These are phyloP conservation scores for Daldinia loculata DNA, from an alignment of 495 filamentous ascomycete genomes.

Conservation along the genomic window DNA sequence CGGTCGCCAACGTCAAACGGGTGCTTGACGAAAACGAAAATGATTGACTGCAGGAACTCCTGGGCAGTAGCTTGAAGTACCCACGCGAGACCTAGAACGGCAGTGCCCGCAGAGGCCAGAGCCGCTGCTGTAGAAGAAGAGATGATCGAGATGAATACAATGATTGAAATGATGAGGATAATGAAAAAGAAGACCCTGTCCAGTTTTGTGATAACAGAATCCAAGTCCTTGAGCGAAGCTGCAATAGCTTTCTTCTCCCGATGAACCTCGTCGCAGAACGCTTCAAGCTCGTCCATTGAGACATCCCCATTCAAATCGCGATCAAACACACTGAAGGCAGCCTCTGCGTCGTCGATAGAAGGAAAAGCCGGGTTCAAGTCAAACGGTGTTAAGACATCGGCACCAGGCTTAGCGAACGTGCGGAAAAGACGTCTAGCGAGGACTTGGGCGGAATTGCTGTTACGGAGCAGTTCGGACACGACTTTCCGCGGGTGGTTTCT, in stretches of 20 bases:
- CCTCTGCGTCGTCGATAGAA: conserved; percentile 87
- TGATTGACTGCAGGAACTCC: conserved; percentile 88
- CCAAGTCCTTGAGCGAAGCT: conserved; percentile 91
- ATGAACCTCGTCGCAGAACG: conserved; percentile 93
- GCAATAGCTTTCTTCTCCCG: conserved; percentile 95
- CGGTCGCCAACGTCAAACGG: conserved; percentile 97
- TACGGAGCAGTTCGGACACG: conserved; percentile 76
- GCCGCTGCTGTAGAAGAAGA: conserved; percentile 86
- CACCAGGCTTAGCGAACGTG: conserved; percentile 78
- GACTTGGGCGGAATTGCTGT: conserved; percentile 80
- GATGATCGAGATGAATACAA: conserved; percentile 89
- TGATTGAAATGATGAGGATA: conserved; percentile 76
- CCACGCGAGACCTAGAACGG: conserved; percentile 89
- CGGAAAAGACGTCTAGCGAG: conserved; percentile 91
- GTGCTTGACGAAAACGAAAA: conserved; percentile 98
- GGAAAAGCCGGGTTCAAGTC: conserved; percentile 84
- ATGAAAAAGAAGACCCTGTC: conserved; percentile 89
- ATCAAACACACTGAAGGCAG: conserved; percentile 93
- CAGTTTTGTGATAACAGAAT: conserved; percentile 92
- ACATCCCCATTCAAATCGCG: conserved; percentile 98
- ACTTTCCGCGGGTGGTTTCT: conserved; percentile 89
- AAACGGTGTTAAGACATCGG: conserved; percentile 76
- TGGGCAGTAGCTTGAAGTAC: conserved; percentile 90
- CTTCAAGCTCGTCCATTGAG: conserved; percentile 92
- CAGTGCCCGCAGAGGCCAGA: conserved; percentile 85